Base-by-base conservation (phyloP, 805 yeast genomes). In the Candida takata region DNA sequence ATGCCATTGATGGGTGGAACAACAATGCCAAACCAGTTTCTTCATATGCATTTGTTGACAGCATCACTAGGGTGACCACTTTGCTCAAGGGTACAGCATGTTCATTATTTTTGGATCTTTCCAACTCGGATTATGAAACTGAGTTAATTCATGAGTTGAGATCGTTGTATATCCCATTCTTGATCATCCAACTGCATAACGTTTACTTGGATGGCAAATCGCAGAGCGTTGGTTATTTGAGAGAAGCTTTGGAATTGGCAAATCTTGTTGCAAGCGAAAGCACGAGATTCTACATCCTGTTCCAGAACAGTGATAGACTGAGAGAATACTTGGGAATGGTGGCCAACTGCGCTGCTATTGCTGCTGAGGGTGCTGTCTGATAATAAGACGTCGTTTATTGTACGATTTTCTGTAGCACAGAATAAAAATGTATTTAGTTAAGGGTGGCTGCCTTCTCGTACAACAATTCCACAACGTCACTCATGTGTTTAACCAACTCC, bases 381-480 rank as follows among this genome's bases (percentile, higher is more conserved):
- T 21, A 12, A 13, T 6, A 15, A 10, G n/a, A n/a, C n/a, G n/a
- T n/a, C n/a, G n/a, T n/a, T n/a, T 15, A 20, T 15, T 23, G 8
- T 23, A 14, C 11, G 33, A 9, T 16, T 5, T n/a, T n/a, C n/a
- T n/a, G n/a, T n/a, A n/a, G n/a, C n/a, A n/a, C n/a, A n/a, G n/a
- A n/a, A n/a, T n/a, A n/a, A n/a, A 13, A 14, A n/a, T 23, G 23
- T 13, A 31, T 13, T 23, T 66, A 86, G 50, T 84, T 84, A 49
- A 88, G 69, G 16, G 81, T 72, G 29, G 94, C 77, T 8, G 97
- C 97, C 66, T 90, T 92, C 57, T 88, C 97, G 53, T 87, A 92
- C 51, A 92, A 69, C 48, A 85, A 70, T 51, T 92, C 97, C 17
- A 92, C 96, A 21, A 81, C 96, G 36, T 65, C 73, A 19, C 92